A percentile compares a stretch with the other conserved stretches of the same genome.
These are phyloP conservation scores for Kodamaea neixiangensis DNA, from an alignment of 805 yeast genomes.

Conservation along the genomic window DNA sequence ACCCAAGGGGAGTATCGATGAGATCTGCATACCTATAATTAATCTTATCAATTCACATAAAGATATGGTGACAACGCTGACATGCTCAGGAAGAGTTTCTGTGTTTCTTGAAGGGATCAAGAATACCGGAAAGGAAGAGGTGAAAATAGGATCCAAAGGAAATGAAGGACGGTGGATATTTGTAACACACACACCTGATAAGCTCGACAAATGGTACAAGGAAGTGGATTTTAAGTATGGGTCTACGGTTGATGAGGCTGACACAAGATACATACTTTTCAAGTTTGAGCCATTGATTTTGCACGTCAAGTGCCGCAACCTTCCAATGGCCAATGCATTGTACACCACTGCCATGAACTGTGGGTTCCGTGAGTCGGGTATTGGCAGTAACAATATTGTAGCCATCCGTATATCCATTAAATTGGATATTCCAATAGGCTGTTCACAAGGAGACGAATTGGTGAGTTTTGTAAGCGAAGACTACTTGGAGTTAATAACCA, in stretches of 20 bases:
- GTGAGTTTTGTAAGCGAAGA: slow-evolving; percentile 49
- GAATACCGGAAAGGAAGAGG: slow-evolving; percentile 17
- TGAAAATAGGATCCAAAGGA: slow-evolving; percentile 77
- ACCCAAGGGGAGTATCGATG: slow-evolving; percentile 88
- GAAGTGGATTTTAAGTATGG: slow-evolving; percentile 22
- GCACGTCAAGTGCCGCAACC: slow-evolving; percentile 76
- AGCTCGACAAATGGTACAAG: slow-evolving; percentile 52
- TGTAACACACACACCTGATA: slow-evolving; percentile 64
- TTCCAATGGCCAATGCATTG: slow-evolving; percentile 56
- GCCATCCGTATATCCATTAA: slow-evolving; percentile 76
- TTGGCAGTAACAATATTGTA: slow-evolving; percentile 74
- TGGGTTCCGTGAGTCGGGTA: slow-evolving; percentile 87
- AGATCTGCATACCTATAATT: slow-evolving; percentile 69
- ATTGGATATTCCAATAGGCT: slow-evolving; percentile 78
- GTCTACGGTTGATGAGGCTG: slow-evolving; percentile 5
- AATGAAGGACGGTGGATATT: slow-evolving; percentile 82
- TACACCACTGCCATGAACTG: slow-evolving; percentile 76
- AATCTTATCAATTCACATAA: slow-evolving; percentile 59
- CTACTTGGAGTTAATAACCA: slow-evolving; percentile 54
- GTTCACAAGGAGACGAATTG: slow-evolving; percentile 32
- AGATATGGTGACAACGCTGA: slow-evolving; percentile 82
- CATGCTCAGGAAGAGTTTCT: slow-evolving; percentile 86
- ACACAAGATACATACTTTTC: slow-evolving; percentile 61
- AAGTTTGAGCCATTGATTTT: slow-evolving; percentile 85
- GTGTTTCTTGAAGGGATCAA: slow-evolving; percentile 79